Percentiles rank a stretch among this genome's conserved stretches.
These are phyloP conservation scores for Rutstroemia sp. DNA, from an alignment of 2,329 filamentous ascomycete genomes.

Conservation along the genomic window DNA sequence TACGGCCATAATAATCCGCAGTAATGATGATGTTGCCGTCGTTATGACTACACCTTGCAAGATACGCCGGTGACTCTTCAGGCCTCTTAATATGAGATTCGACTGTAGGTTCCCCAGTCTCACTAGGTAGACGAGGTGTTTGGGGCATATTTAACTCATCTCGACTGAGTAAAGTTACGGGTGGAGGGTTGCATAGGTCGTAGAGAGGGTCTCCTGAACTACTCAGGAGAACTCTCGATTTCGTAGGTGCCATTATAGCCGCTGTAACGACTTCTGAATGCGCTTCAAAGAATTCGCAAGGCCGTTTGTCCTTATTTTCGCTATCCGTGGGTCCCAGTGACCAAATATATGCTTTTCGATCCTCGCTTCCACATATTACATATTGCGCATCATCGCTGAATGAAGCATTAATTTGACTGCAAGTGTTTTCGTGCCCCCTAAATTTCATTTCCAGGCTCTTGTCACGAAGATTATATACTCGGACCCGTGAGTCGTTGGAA, in stretches of 20 bases:
- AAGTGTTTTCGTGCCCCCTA: conserved; percentile 82
- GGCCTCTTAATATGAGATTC: conserved; percentile 36
- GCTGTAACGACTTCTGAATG: conserved; percentile 83
- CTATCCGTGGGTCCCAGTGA: conserved; percentile 52
- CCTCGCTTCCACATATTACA: conserved; percentile 89
- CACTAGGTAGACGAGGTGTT: conserved; percentile 21
- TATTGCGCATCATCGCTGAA: conserved; percentile 84
- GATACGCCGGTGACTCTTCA: conserved; percentile 68
- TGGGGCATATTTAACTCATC: conserved; percentile 53
- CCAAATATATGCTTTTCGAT: conserved; percentile 88
- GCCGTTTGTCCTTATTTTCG: conserved; percentile 61
- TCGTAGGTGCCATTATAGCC: conserved; percentile 76
- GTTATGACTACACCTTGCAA: conserved; percentile 66
- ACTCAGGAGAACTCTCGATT: conserved; percentile 69
- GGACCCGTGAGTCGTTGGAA: conserved; percentile 88
- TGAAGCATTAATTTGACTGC: conserved; percentile 80
- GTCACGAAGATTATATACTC: conserved; percentile 82
- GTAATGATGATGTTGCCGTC: conserved; percentile 90
- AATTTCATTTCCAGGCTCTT: conserved; percentile 84
- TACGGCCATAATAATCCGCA: conserved; percentile 76
- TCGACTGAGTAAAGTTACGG: conserved; percentile 70
- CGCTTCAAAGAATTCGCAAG: conserved; percentile 84
- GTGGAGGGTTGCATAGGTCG: conserved; percentile 91
- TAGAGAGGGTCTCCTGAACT: conserved; percentile 84
- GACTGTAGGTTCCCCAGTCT: conserved; percentile 15